Evolutionary conservation across 352 stramenopile genomes (phyloP).

Genomic region (Phytopythium delawarense): DNA sequence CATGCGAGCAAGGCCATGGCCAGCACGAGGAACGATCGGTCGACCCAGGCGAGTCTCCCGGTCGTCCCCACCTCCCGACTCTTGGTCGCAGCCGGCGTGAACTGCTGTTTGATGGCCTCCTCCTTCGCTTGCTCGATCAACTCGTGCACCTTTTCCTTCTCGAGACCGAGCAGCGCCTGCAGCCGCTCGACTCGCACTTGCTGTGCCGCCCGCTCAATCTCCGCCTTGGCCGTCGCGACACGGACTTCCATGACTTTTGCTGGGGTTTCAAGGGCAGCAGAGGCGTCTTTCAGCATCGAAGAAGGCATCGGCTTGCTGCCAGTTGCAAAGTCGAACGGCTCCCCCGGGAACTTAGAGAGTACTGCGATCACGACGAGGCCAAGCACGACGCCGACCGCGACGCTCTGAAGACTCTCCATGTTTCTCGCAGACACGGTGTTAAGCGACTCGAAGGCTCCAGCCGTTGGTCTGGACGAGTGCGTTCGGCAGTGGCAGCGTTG

Average conservation of each 20-base stretch:
- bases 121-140: slow-evolving; percentile 35
- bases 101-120: slow-evolving; percentile 20
- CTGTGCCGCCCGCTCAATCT: slow-evolving; percentile 24
- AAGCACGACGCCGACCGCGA: slow-evolving; percentile 33
- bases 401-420: slow-evolving; percentile 46
- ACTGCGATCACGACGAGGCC: slow-evolving; percentile 39
- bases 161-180: slow-evolving; percentile 46
- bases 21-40: slow-evolving; percentile 34
- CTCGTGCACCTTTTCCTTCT: slow-evolving; percentile 37
- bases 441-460: background rate
- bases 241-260: slow-evolving; percentile 5
- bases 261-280: background rate
- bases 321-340: slow-evolving; percentile 52
- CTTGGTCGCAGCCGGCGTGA: background rate
- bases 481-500: background rate
- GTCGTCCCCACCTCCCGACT: background rate
- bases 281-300: background rate
- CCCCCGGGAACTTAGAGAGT: slow-evolving; percentile 43
- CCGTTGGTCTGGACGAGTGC: background rate
- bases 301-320: background rate
- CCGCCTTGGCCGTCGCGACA: slow-evolving; percentile 13
- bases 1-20: slow-evolving; percentile 33
- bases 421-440: background rate
- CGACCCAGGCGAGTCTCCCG: slow-evolving; percentile 25
- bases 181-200: slow-evolving; percentile 49